Evolutionary conservation across 768 basidiomycete species (phyloP).

Genomic region (Naganishia vaughanmartiniae): DNA sequence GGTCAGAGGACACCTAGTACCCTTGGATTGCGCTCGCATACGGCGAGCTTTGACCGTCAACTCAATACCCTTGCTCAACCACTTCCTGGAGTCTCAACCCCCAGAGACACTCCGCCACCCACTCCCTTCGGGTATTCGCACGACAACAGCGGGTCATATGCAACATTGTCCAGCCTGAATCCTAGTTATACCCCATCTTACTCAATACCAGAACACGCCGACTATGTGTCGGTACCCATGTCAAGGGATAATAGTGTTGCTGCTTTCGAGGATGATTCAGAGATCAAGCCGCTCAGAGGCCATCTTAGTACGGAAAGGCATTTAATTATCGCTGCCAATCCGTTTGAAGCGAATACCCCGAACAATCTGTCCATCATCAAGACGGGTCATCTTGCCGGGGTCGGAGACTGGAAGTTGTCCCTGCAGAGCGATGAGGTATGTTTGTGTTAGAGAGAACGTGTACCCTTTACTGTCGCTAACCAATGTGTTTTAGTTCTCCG

Average conservation of each 20-base stretch:
- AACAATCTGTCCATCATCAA: slow-evolving; percentile 38
- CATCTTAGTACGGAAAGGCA: slow-evolving; percentile 37
- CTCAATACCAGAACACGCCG: slow-evolving; percentile 21
- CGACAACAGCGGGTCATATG: slow-evolving; percentile 16
- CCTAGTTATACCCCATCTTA: slow-evolving; percentile 17
- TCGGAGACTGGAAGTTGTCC: slow-evolving; percentile 32
- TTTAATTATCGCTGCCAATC: slow-evolving; percentile 45
- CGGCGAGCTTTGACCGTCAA: slow-evolving; percentile 14
- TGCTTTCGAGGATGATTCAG: slow-evolving; percentile 8
- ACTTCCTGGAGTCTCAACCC: not conserved
- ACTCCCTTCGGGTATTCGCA: slow-evolving; percentile 16
- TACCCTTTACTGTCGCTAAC: not conserved
- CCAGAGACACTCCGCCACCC: slow-evolving; percentile 10
- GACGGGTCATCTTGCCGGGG: slow-evolving; percentile 37
- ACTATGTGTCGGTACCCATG: slow-evolving; percentile 23
- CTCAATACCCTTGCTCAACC: slow-evolving; percentile 1
- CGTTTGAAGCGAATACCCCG: slow-evolving; percentile 28
- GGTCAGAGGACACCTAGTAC: slow-evolving; percentile 27
- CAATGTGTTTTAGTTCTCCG: slow-evolving; percentile 40
- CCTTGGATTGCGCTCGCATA: not conserved
- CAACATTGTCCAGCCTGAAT: slow-evolving; percentile 19
- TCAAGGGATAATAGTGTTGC: slow-evolving; percentile 22
- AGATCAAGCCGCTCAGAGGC: slow-evolving; percentile 38
- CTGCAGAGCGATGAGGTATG: slow-evolving; percentile 45
- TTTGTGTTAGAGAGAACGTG: slow-evolving; percentile 25